Conservation (phyloP, 192 early-diverging fungal species). For the Entomortierella parvispora region DNA sequence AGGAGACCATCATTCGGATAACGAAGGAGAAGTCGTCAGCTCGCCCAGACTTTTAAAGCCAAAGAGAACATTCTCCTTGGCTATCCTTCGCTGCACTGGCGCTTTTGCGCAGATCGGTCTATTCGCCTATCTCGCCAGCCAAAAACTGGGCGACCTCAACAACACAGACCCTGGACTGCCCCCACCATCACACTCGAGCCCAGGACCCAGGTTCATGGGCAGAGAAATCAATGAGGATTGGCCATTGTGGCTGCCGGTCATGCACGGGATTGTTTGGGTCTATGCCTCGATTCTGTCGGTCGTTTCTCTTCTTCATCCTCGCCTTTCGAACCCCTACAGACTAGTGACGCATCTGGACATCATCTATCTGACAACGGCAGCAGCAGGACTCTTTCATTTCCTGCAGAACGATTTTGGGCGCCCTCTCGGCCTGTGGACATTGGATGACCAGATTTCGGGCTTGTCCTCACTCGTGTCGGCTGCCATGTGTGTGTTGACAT, state of each 20-base stretch:
- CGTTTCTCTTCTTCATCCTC: conserved; percentile 47
- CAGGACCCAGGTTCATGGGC: background rate
- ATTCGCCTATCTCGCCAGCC: conserved; percentile 22
- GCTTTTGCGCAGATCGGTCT: conserved; percentile 38
- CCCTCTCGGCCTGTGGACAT: conserved; percentile 43
- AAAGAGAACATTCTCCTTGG: conserved; percentile 30
- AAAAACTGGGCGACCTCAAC: conserved; percentile 18
- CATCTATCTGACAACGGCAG: conserved; percentile 43
- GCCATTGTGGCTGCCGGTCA: conserved; percentile 49
- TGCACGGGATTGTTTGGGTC: conserved; percentile 52
- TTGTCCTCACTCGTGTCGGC: conserved; percentile 31
- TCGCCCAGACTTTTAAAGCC: conserved; percentile 37
- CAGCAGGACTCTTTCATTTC: conserved; percentile 29
- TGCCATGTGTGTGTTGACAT: conserved; percentile 17
- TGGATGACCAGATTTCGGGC: conserved; percentile 46
- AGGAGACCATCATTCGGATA: conserved; percentile 34
- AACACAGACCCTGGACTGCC: conserved; percentile 1
- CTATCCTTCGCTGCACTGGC: conserved; percentile 38
- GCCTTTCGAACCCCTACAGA: conserved; percentile 39
- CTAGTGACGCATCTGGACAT: conserved; percentile 42
- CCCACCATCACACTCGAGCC: too few relatives aligned
- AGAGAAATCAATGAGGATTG: conserved; percentile 29
- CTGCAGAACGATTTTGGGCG: conserved; percentile 36
- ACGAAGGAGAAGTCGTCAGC: conserved; percentile 19
- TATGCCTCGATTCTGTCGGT: conserved; percentile 45